Conservation (phyloP, 805 yeast genomes). For the fission yeast (Schizosaccharomyces pombe) region DNA sequence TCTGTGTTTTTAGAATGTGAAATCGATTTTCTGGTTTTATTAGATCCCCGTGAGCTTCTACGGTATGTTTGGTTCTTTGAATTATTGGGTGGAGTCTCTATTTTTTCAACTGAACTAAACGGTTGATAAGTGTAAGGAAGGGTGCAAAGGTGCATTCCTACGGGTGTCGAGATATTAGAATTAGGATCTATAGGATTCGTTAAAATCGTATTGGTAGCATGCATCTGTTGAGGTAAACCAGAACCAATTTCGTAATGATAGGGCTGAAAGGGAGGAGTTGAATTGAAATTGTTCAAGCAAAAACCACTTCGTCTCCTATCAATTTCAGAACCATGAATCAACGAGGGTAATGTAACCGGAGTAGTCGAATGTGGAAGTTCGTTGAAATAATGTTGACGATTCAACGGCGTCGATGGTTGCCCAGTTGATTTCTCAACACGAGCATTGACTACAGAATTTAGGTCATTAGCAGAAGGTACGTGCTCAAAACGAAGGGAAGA, state of each 20-base stretch:
- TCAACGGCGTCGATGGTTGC: background rate
- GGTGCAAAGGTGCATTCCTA: background rate
- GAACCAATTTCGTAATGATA: background rate
- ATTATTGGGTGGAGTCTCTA: background rate
- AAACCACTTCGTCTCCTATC: background rate
- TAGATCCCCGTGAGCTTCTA: background rate
- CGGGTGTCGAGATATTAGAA: background rate
- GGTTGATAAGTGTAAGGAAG: background rate
- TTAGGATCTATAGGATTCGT: background rate
- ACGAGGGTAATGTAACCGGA: background rate
- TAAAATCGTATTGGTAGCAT: background rate
- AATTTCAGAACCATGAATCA: background rate
- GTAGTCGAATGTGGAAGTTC: background rate
- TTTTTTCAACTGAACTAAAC: background rate
- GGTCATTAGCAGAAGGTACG: background rate
- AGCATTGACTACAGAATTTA: background rate
- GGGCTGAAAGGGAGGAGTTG: background rate
- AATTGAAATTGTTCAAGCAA: background rate
- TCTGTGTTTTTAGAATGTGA: conserved; percentile 25
- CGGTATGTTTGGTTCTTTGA: background rate
- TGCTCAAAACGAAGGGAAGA: background rate
- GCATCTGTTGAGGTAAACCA: background rate
- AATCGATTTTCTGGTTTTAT: conserved; percentile 1
- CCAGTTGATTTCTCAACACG: background rate
- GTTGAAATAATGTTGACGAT: background rate